phyloP scores from a whole-genome alignment of 768 basidiomycete genomes.

The Lactarius sp. region DNA sequence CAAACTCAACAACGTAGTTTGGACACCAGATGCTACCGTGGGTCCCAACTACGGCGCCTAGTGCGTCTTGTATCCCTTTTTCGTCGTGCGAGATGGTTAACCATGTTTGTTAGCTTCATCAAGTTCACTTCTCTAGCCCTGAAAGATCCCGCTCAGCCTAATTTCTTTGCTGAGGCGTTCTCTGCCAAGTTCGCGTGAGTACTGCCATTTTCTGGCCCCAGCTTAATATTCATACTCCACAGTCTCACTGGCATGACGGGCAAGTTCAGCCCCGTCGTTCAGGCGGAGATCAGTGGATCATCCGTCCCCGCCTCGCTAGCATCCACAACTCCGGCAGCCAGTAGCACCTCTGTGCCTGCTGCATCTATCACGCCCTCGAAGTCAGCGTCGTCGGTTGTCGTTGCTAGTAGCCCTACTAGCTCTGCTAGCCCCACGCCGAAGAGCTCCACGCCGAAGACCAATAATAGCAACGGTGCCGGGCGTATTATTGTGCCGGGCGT shows the following conservation, averaged over 20 bases:
- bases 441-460: neutral
- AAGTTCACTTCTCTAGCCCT: constrained; percentile 58
- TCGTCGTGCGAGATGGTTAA: neutral
- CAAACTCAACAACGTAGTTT: constrained; percentile 40
- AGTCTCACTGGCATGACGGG: constrained; percentile 73
- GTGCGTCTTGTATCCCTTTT: constrained; percentile 34
- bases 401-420: constrained; percentile 1
- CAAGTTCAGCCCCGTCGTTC: constrained; percentile 50
- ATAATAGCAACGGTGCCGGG: constrained; percentile 20
- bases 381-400: constrained; percentile 14
- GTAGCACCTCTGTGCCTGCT: constrained; percentile 27
- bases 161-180: constrained; percentile 64
- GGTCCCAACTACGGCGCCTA: constrained; percentile 55
- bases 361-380: constrained; percentile 11
- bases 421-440: no score
- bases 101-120: constrained; percentile 53
- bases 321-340: constrained; percentile 21
- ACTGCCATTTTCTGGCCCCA: neutral
- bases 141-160: constrained; percentile 48
- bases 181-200: constrained; percentile 74
- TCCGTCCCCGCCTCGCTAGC: constrained; percentile 32
- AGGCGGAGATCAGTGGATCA: constrained; percentile 57
- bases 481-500: constrained; percentile 21
- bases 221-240: constrained; percentile 1
- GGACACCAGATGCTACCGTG: constrained; percentile 47